These are phyloP conservation scores for Lomentospora prolificans DNA, from an alignment of 2,329 filamentous ascomycete species.

Conservation along the genomic window DNA sequence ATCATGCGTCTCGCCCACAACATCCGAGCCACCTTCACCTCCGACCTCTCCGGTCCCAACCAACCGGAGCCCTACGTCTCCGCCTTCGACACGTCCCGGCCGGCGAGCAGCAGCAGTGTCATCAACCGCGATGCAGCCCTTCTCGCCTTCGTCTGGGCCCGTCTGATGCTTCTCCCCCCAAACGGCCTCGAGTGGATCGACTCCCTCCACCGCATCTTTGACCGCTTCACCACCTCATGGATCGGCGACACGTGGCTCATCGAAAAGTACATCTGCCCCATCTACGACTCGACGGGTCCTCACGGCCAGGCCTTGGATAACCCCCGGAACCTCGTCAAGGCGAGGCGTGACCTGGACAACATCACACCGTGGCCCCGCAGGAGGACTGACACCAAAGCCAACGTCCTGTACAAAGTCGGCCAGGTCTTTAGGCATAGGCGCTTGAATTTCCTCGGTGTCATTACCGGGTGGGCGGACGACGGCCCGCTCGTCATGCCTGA, in stretches of 20 bases:
- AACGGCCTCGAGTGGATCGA: slow-evolving; percentile 45
- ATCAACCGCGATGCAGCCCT: slow-evolving; percentile 47
- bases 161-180: slow-evolving; percentile 43
- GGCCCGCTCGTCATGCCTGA: not conserved
- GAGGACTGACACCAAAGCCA: not conserved
- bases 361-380: slow-evolving; percentile 28
- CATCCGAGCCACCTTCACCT: slow-evolving; percentile 23
- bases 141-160: slow-evolving; percentile 67
- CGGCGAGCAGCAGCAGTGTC: slow-evolving; percentile 23
- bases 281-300: slow-evolving; percentile 4
- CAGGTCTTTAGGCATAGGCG: slow-evolving; percentile 76
- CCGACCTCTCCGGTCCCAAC: slow-evolving; percentile 13
- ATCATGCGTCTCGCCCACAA: slow-evolving; percentile 55
- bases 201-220: slow-evolving; percentile 54
- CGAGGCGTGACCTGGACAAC: slow-evolving; percentile 21
- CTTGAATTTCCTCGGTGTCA: slow-evolving; percentile 69
- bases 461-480: slow-evolving; percentile 68
- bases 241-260: slow-evolving; percentile 10
- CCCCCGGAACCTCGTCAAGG: slow-evolving; percentile 18
- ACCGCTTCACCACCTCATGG: slow-evolving; percentile 19
- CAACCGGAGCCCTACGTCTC: slow-evolving; percentile 5
- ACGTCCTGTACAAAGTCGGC: slow-evolving; percentile 53
- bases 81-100: slow-evolving; percentile 14
- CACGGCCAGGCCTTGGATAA: slow-evolving; percentile 13
- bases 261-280: slow-evolving; percentile 4